Percentiles rank a stretch among this genome's conserved stretches.
These are phyloP conservation scores for Penicillium fimorum DNA, from an alignment of 495 filamentous ascomycete species.

Conservation along the genomic window DNA sequence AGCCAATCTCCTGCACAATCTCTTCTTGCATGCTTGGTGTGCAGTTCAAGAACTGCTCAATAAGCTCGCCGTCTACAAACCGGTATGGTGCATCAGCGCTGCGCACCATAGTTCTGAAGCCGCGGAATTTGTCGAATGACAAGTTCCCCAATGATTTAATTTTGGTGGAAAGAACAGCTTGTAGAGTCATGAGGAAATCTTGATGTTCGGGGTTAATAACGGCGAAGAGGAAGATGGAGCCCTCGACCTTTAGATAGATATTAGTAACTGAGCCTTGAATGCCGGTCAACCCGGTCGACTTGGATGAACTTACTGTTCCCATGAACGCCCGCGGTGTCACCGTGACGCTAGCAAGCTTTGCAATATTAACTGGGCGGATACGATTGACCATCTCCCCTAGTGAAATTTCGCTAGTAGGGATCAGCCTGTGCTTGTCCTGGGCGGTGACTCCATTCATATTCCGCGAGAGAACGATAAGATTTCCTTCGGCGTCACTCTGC, in stretches of 20 bases:
- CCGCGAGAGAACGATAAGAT: slow-evolving; percentile 72
- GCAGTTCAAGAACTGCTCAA: slow-evolving; percentile 80
- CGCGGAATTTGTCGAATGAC: slow-evolving; percentile 73
- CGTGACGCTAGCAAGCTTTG: slow-evolving; percentile 60
- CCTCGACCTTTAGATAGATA: slow-evolving; percentile 64
- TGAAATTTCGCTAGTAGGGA: slow-evolving; percentile 74
- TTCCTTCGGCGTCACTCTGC: slow-evolving; percentile 80
- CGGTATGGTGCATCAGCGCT: slow-evolving; percentile 74
- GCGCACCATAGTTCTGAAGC: slow-evolving; percentile 68
- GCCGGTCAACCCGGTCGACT: background rate
- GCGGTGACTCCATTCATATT: slow-evolving; percentile 69
- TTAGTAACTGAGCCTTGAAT: background rate
- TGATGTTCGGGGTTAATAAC: slow-evolving; percentile 66
- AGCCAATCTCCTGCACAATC: slow-evolving; percentile 57
- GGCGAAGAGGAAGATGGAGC: slow-evolving; percentile 86
- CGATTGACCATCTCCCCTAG: slow-evolving; percentile 91
- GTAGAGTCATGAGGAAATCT: slow-evolving; percentile 81
- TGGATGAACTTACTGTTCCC: slow-evolving; percentile 67
- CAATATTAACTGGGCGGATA: slow-evolving; percentile 60
- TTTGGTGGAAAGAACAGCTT: slow-evolving; percentile 63
- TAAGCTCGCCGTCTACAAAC: slow-evolving; percentile 89
- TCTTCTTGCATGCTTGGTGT: slow-evolving; percentile 60
- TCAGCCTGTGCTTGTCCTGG: slow-evolving; percentile 69
- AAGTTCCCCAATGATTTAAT: slow-evolving; percentile 68
- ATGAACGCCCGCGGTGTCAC: slow-evolving; percentile 83